Conservation (phyloP, 2,329 filamentous ascomycete species). For the Cladophialophora yegresii region DNA sequence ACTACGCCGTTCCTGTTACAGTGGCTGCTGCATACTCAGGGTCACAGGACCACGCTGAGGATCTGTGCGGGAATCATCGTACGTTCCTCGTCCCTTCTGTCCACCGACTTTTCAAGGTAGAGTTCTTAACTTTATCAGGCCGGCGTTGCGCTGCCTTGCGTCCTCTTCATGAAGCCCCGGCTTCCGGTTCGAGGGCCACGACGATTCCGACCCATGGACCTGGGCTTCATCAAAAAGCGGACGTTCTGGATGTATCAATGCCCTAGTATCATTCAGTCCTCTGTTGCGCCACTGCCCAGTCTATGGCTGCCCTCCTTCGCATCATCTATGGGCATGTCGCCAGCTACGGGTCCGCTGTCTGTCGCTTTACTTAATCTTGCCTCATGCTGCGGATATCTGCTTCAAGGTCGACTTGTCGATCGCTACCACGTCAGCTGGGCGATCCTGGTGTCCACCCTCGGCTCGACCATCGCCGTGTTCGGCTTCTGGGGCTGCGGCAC, state of each 20-base stretch:
- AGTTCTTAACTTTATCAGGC: background rate
- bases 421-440: background rate
- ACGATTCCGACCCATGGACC: background rate
- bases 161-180: background rate
- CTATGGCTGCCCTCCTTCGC: background rate
- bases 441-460: background rate
- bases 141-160: background rate
- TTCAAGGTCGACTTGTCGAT: background rate
- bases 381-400: background rate
- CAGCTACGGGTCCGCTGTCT: background rate
- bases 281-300: background rate
- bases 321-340: background rate
- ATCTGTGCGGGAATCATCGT: background rate
- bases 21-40: background rate
- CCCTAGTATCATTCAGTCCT: background rate
- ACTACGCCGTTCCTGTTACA: background rate
- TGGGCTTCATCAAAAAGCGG: background rate
- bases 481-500: background rate
- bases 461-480: background rate
- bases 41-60: background rate
- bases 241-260: background rate
- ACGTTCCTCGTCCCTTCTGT: background rate
- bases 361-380: background rate
- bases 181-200: background rate
- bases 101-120: background rate